A percentile compares a stretch with the other conserved stretches of the same genome.
phyloP scores from a whole-genome alignment of 2,329 filamentous ascomycete species.

The Elsinoe arachidis region DNA sequence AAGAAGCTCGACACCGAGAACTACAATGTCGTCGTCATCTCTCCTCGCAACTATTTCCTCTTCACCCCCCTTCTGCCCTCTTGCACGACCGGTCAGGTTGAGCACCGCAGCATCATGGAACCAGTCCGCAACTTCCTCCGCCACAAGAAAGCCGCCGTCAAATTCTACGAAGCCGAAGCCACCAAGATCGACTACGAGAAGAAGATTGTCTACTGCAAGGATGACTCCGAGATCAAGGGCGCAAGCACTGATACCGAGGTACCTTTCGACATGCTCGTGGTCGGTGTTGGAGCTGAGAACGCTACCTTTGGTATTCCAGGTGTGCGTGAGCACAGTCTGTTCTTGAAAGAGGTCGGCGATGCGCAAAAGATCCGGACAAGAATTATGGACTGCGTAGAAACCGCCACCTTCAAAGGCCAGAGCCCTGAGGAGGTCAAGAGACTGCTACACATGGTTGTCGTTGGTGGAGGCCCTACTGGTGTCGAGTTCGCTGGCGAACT shows the following conservation, averaged over 20 bases:
- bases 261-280: slow-evolving; percentile 94
- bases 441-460: slow-evolving; percentile 90
- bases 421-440: slow-evolving; percentile 78
- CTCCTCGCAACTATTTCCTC: slow-evolving; percentile 98
- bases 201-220: slow-evolving; percentile 79
- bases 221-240: slow-evolving; percentile 89
- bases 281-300: slow-evolving; percentile 91
- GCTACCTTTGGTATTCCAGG: slow-evolving; percentile 95
- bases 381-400: slow-evolving; percentile 99
- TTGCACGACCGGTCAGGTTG: slow-evolving; percentile 93
- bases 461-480: slow-evolving; percentile 82
- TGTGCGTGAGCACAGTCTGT: slow-evolving; percentile 90
- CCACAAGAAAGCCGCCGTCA: slow-evolving; percentile 86
- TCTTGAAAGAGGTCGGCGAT: slow-evolving; percentile 96
- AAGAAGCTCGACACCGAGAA: slow-evolving; percentile 99
- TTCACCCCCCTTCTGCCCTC: slow-evolving; percentile 96
- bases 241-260: slow-evolving; percentile 75
- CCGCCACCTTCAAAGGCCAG: slow-evolving; percentile 96
- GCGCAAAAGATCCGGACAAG: slow-evolving; percentile 94
- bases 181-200: slow-evolving; percentile 90
- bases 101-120: slow-evolving; percentile 99
- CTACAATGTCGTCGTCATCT: slow-evolving; percentile 98
- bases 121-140: slow-evolving; percentile 91
- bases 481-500: slow-evolving; percentile 98
- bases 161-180: slow-evolving; percentile 96